These are phyloP conservation scores for Hysterangium stoloniferum DNA, from an alignment of 768 basidiomycete genomes.

Conservation along the genomic window DNA sequence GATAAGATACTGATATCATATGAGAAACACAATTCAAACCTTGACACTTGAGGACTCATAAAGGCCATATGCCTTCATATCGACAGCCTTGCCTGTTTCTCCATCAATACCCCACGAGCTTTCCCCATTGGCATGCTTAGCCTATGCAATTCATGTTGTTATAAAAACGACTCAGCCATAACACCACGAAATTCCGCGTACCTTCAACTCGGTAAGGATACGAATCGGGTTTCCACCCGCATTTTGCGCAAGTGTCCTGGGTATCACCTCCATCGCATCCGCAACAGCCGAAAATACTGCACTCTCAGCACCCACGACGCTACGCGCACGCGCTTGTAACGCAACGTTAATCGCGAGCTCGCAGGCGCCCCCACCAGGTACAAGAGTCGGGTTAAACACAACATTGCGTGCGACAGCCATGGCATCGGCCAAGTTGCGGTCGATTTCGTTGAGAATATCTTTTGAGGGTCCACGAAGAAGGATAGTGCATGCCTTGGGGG, in stretches of 20 bases:
- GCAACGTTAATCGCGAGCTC: slow-evolving; percentile 97
- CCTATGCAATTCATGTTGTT: slow-evolving; percentile 39
- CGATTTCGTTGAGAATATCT: slow-evolving; percentile 96
- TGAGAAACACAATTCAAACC: slow-evolving; percentile 28
- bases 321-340: slow-evolving; percentile 70
- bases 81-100: slow-evolving; percentile 89
- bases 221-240: slow-evolving; percentile 92
- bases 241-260: slow-evolving; percentile 91
- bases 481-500: slow-evolving; percentile 96
- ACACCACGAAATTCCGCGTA: slow-evolving; percentile 34
- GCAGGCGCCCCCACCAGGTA: slow-evolving; percentile 93
- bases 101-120: slow-evolving; percentile 93
- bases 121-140: slow-evolving; percentile 90
- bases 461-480: slow-evolving; percentile 96
- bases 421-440: slow-evolving; percentile 94
- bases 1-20: background rate
- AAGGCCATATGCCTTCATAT: slow-evolving; percentile 92
- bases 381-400: slow-evolving; percentile 90
- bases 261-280: slow-evolving; percentile 97
- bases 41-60: slow-evolving; percentile 97
- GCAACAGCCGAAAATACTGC: slow-evolving; percentile 90
- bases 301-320: slow-evolving; percentile 79
- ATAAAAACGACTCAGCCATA: background rate
- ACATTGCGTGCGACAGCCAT: slow-evolving; percentile 97
- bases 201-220: slow-evolving; percentile 87